Evolutionary conservation across 257 asterid genomes (phyloP).

Genomic region (Nicotiana benthamiana): DNA sequence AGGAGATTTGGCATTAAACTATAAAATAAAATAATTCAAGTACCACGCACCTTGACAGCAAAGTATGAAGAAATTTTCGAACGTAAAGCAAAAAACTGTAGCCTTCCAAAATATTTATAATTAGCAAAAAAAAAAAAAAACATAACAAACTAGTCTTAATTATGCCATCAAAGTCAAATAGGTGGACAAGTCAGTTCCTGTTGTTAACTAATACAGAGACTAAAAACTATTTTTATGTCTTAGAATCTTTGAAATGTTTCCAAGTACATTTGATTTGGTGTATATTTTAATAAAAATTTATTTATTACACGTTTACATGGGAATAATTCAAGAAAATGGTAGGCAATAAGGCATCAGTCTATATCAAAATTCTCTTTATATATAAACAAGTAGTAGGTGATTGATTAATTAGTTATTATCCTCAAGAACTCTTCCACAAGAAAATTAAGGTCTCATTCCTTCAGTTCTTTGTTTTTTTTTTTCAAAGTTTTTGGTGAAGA

Average conservation of each 20-base stretch:
- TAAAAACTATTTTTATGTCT: not conserved
- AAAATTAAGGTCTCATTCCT: not conserved
- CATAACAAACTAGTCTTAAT: not conserved
- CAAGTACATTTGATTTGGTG: not conserved
- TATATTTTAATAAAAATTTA: not conserved
- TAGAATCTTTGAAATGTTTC: not conserved
- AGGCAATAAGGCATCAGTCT: conserved; percentile 3
- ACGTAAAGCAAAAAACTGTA: not conserved
- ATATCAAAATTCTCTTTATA: not conserved
- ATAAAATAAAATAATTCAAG: not conserved
- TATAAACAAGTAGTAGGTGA: conserved; percentile 4
- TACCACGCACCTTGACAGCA: not conserved
- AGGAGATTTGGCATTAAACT: not conserved
- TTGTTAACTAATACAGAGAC: conserved; percentile 10
- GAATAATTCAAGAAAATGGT: conserved; percentile 7
- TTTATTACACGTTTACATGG: not conserved
- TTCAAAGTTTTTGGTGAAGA: not conserved
- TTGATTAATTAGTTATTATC: not conserved
- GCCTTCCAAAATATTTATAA: not conserved
- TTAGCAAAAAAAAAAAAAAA: not conserved
- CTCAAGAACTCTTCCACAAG: not conserved
- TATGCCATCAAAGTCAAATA: conserved; percentile 6
- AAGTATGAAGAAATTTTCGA: not conserved
- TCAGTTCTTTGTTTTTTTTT: not conserved
- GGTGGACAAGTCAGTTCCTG: conserved; percentile 4